Percentiles rank a stretch among this genome's conserved stretches.
These are phyloP conservation scores for Pseudonectria buxi DNA, from an alignment of 2,329 filamentous ascomycete species.

Conservation along the genomic window DNA sequence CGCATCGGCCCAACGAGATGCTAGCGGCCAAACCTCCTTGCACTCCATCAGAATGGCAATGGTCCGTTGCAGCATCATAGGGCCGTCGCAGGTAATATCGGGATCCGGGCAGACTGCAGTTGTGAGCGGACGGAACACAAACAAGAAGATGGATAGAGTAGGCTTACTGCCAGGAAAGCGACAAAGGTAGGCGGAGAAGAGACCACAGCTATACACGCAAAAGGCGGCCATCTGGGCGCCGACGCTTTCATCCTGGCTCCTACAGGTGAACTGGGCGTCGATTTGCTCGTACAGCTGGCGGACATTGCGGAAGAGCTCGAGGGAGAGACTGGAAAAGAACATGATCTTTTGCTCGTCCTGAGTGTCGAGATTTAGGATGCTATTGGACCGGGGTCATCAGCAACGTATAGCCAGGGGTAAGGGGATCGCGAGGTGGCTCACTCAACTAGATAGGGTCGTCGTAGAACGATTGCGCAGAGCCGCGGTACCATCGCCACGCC, in stretches of 20 bases:
- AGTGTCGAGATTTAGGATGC: conserved; percentile 36
- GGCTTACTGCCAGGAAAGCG: conserved; percentile 43
- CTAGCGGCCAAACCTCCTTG: conserved; percentile 45
- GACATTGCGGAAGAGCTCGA: conserved; percentile 44
- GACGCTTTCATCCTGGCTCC: conserved; percentile 40
- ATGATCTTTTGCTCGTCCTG: conserved; percentile 30
- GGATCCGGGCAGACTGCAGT: conserved; percentile 37
- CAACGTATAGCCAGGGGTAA: background rate
- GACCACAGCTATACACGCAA: conserved; percentile 48
- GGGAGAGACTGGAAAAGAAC: conserved; percentile 39
- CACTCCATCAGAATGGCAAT: conserved; percentile 41
- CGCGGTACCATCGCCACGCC: conserved; percentile 49
- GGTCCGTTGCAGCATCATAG: conserved; percentile 39
- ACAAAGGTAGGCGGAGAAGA: conserved; percentile 45
- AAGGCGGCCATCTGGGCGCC: conserved; percentile 50
- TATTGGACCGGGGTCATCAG: conserved; percentile 16
- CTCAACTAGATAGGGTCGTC: conserved; percentile 48
- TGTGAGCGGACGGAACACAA: background rate
- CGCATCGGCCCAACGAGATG: conserved; percentile 45
- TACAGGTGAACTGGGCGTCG: conserved; percentile 42
- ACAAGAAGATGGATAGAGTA: background rate
- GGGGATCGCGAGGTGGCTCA: conserved; percentile 21
- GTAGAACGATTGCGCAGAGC: conserved; percentile 50
- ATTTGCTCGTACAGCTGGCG: conserved; percentile 42
- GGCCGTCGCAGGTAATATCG: conserved; percentile 33